Conservation (phyloP, 78 protist species). For the Bodo saltans region DNA sequence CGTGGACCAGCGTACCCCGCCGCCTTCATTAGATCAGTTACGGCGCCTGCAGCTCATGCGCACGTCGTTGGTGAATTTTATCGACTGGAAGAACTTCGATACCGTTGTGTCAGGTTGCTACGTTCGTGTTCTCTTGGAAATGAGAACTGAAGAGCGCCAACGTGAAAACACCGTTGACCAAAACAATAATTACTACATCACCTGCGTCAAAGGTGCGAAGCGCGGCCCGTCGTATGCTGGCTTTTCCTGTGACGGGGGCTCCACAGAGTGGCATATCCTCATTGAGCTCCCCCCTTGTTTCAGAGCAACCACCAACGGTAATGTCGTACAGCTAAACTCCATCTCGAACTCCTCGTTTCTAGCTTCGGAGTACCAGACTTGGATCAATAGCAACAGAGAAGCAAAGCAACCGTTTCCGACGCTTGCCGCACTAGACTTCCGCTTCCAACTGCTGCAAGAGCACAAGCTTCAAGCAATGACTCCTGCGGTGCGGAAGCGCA, state of each 20-base stretch:
- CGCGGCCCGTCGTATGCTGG: background rate
- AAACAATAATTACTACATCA: background rate
- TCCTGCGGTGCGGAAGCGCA: background rate
- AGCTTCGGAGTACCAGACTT: background rate
- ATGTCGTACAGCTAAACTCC: background rate
- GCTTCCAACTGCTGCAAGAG: background rate
- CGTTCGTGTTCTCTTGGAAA: background rate
- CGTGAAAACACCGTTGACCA: background rate
- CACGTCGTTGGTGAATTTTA: background rate
- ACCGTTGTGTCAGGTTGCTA: background rate
- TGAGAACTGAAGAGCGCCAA: background rate
- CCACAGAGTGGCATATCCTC: background rate
- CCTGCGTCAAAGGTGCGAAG: background rate
- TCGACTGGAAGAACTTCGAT: background rate
- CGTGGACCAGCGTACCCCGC: background rate
- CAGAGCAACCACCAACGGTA: background rate
- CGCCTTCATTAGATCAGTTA: background rate
- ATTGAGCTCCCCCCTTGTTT: background rate
- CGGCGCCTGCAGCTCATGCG: background rate
- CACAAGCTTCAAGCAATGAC: background rate
- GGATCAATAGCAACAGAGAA: background rate
- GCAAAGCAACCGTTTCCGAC: background rate
- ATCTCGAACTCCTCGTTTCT: background rate
- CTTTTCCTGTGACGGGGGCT: background rate
- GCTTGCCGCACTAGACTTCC: background rate